Conservation (phyloP, 2,329 filamentous ascomycete genomes). For the Didymella pomorum region DNA sequence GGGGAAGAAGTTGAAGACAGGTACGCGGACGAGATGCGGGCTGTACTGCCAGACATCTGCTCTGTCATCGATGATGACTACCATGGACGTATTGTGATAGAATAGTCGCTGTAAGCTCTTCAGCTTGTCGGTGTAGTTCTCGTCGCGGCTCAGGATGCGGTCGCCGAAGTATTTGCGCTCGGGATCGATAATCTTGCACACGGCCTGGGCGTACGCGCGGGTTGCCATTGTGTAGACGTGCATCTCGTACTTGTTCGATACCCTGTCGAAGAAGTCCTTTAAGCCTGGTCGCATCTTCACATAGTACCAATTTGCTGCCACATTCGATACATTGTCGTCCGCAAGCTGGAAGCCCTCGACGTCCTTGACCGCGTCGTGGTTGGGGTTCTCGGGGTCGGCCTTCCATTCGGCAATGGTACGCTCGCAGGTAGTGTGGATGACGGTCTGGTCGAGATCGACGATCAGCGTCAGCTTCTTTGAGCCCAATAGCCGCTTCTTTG, state of each 20-base stretch:
- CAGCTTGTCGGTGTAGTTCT: slow-evolving; percentile 90
- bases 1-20: slow-evolving; percentile 96
- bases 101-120: slow-evolving; percentile 93
- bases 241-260: slow-evolving; percentile 86
- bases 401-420: slow-evolving; percentile 97
- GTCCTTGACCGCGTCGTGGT: slow-evolving; percentile 88
- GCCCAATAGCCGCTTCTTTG: slow-evolving; percentile 81
- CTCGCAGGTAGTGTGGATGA: slow-evolving; percentile 97
- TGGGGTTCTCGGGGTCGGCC: slow-evolving; percentile 84
- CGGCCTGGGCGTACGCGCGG: slow-evolving; percentile 90
- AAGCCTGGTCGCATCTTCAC: slow-evolving; percentile 95
- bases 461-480: slow-evolving; percentile 89
- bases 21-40: slow-evolving; percentile 91
- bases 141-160: slow-evolving; percentile 93
- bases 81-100: slow-evolving; percentile 98
- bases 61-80: slow-evolving; percentile 97
- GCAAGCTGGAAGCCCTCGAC: slow-evolving; percentile 87
- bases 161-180: slow-evolving; percentile 90
- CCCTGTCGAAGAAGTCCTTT: slow-evolving; percentile 77
- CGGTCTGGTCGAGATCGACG: slow-evolving; percentile 96
- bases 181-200: slow-evolving; percentile 92
- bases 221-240: slow-evolving; percentile 99
- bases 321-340: slow-evolving; percentile 67
- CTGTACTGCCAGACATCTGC: slow-evolving; percentile 97
- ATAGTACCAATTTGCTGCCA: slow-evolving; percentile 77